Conservation (phyloP, 2,329 filamentous ascomycete species). For the Xylaria sp. region DNA sequence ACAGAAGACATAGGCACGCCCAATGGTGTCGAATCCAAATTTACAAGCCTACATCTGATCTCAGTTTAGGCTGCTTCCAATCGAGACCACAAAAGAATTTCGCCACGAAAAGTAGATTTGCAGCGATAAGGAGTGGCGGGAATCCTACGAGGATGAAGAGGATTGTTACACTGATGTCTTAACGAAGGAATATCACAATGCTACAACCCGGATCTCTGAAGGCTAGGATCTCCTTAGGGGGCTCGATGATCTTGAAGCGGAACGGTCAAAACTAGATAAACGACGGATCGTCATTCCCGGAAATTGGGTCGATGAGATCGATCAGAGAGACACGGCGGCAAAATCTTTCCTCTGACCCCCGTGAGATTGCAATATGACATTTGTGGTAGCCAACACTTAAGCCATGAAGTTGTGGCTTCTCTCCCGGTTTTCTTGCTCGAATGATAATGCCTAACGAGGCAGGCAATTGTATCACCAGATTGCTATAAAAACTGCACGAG, state of each 20-base stretch:
- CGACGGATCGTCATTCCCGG: constrained; percentile 14
- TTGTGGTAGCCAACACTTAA: background rate
- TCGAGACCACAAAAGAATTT: constrained; percentile 25
- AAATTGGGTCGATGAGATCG: constrained; percentile 40
- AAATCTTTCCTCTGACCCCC: background rate
- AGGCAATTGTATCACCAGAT: background rate
- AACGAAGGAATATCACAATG: background rate
- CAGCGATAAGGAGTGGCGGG: constrained; percentile 21
- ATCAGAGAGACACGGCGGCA: too few species aligned
- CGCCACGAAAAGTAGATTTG: constrained; percentile 15
- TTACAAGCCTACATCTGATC: constrained; percentile 28
- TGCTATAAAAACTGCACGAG: background rate
- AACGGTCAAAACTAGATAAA: background rate
- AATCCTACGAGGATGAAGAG: background rate
- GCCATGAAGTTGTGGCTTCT: background rate
- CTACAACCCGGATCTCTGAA: background rate
- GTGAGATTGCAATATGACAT: too few species aligned
- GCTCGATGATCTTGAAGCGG: constrained; percentile 37
- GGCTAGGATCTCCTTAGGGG: constrained; percentile 28
- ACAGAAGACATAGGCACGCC: background rate
- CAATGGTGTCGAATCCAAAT: constrained; percentile 3
- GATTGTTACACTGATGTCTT: background rate
- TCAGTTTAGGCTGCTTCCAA: background rate
- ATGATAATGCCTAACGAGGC: background rate
- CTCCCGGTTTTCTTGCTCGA: background rate